Evolutionary conservation across 2,329 filamentous ascomycete species (phyloP).

Genomic region (Aspergillus hortae): DNA sequence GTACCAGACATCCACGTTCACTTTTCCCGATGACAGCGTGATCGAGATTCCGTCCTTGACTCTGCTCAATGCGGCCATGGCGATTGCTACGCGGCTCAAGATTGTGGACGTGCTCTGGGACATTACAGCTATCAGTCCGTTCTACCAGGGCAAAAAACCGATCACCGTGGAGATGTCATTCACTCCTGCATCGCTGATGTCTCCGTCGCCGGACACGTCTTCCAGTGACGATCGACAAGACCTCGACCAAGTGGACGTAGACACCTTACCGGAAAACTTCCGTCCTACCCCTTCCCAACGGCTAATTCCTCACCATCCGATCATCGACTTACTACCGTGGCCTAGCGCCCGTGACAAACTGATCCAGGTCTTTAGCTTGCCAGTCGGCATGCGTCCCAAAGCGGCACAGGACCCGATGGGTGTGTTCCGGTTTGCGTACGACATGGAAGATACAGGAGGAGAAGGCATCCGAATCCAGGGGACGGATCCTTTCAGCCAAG

Average conservation of each 20-base stretch:
- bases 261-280: conserved; percentile 47
- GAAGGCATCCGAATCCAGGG: conserved; percentile 54
- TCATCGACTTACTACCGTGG: conserved; percentile 59
- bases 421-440: conserved; percentile 53
- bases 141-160: conserved; percentile 27
- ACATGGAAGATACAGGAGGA: conserved; percentile 52
- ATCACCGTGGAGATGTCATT: neutral
- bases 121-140: conserved; percentile 47
- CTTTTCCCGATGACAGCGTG: conserved; percentile 47
- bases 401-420: conserved; percentile 46
- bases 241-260: neutral
- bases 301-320: conserved; percentile 53
- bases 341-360: conserved; percentile 52
- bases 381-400: conserved; percentile 47
- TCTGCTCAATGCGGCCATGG: conserved; percentile 46
- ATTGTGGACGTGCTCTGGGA: conserved; percentile 45
- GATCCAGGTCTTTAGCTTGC: conserved; percentile 51
- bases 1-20: conserved; percentile 17
- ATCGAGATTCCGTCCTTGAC: conserved; percentile 49
- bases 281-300: conserved; percentile 51
- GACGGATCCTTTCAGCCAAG: conserved; percentile 47
- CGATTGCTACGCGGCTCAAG: conserved; percentile 48
- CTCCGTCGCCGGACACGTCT: conserved; percentile 11
- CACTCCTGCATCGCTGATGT: conserved; percentile 6
- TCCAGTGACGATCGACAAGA: conserved; percentile 13